These are phyloP conservation scores for Cercophora sp. DNA, from an alignment of 495 filamentous ascomycete species.

Conservation along the genomic window DNA sequence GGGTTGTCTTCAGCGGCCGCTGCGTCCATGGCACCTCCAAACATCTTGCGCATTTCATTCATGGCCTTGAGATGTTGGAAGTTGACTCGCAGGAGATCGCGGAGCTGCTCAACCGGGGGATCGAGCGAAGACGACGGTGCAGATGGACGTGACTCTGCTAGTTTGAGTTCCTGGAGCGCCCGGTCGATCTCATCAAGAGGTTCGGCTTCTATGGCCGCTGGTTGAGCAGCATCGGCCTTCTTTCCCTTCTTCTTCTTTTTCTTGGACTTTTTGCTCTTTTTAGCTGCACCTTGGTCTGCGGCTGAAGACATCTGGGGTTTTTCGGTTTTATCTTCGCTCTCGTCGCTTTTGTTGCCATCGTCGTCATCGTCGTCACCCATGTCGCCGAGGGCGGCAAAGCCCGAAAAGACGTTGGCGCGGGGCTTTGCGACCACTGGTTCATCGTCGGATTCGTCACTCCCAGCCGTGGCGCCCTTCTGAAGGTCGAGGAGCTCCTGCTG, in stretches of 20 bases:
- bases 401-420: constrained; percentile 43
- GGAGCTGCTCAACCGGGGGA: constrained; percentile 29
- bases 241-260: constrained; percentile 58
- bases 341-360: constrained; percentile 36
- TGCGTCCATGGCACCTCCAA: constrained; percentile 74
- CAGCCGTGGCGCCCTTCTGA: constrained; percentile 34
- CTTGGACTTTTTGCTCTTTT: constrained; percentile 54
- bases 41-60: constrained; percentile 92
- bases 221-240: constrained; percentile 24
- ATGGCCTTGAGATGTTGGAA: constrained; percentile 74
- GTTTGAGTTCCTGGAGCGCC: constrained; percentile 63
- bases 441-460: constrained; percentile 42
- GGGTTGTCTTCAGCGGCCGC: constrained; percentile 54
- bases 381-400: constrained; percentile 45
- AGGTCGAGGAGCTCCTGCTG: constrained; percentile 53
- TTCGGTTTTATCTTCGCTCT: constrained; percentile 34
- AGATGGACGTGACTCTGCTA: constrained; percentile 19
- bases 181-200: constrained; percentile 77
- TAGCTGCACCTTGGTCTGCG: constrained; percentile 41
- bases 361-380: constrained; percentile 36
- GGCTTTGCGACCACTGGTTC: constrained; percentile 35
- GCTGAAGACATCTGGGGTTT: constrained; percentile 14
- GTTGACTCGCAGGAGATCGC: constrained; percentile 68
- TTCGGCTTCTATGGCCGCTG: constrained; percentile 22
- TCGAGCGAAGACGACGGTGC: constrained; percentile 7